Evolutionary conservation across 2,329 filamentous ascomycete genomes (phyloP).

Genomic region (Dactylellina cionopaga): DNA sequence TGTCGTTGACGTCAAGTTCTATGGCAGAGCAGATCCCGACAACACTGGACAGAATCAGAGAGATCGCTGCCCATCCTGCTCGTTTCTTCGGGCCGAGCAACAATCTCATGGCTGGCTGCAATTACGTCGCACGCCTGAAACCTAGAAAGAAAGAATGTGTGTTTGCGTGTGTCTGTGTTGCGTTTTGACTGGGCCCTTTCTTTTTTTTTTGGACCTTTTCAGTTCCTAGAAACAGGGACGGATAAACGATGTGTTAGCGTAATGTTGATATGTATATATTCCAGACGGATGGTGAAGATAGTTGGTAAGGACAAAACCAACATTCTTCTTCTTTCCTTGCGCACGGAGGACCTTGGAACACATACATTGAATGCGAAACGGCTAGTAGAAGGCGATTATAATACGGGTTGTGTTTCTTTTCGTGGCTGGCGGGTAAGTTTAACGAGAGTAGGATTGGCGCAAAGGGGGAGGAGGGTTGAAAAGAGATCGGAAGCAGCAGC

Average conservation of each 20-base stretch:
- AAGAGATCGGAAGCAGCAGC: neutral
- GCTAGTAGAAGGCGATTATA: too few relatives aligned
- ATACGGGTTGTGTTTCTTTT: too few relatives aligned
- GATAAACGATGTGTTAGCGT: neutral
- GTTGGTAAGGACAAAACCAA: neutral
- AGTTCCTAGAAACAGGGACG: neutral
- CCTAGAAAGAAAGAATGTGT: constrained; percentile 1
- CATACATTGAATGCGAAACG: too few relatives aligned
- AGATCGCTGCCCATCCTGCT: constrained; percentile 29
- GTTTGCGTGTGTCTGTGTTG: constrained; percentile 3
- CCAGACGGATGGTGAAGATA: neutral
- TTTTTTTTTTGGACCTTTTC: neutral
- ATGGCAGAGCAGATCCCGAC: constrained; percentile 27
- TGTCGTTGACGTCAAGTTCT: constrained; percentile 29
- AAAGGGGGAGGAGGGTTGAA: neutral
- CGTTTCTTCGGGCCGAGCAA: constrained; percentile 11
- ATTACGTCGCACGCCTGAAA: neutral
- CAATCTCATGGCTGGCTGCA: constrained; percentile 41
- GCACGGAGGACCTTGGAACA: too few relatives aligned
- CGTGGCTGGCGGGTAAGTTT: neutral
- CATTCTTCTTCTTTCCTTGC: neutral
- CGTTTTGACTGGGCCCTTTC: too few relatives aligned
- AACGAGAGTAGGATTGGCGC: neutral
- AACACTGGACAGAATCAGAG: constrained; percentile 23
- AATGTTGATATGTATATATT: too few relatives aligned